These are phyloP conservation scores for Saururus chinensis DNA, from an alignment of 164 flowering plant genomes.

Conservation along the genomic window DNA sequence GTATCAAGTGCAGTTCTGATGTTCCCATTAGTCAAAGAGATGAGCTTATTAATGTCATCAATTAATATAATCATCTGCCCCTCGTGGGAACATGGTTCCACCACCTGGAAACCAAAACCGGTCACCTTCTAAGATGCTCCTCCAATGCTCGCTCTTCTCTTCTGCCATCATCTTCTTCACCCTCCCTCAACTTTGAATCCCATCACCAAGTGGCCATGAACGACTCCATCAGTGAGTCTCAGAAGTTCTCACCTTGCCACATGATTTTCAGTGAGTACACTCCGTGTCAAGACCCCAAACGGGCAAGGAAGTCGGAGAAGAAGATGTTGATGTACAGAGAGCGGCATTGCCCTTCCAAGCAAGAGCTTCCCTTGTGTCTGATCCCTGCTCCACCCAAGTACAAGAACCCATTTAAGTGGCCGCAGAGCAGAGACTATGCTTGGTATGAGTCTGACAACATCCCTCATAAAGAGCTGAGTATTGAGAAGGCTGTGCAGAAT, in stretches of 20 bases:
- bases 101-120: constrained; percentile 91
- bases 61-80: constrained; percentile 96
- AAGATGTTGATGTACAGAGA: constrained; percentile 75
- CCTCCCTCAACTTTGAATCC: constrained; percentile 62
- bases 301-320: constrained; percentile 60
- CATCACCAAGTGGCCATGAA: constrained; percentile 55
- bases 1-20: constrained; percentile 94
- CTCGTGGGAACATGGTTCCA: constrained; percentile 94
- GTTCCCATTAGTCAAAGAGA: constrained; percentile 60
- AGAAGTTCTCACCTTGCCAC: constrained; percentile 43
- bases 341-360: constrained; percentile 76
- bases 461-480: constrained; percentile 90
- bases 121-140: constrained; percentile 64
- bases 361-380: constrained; percentile 57
- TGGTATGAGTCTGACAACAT: constrained; percentile 94
- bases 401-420: constrained; percentile 93
- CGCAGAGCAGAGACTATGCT: constrained; percentile 87
- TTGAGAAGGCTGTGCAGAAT: constrained; percentile 91
- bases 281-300: constrained; percentile 61
- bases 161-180: no score
- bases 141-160: constrained; percentile 3
- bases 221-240: constrained; percentile 8
- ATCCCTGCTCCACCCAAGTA: constrained; percentile 90
- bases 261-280: constrained; percentile 73
- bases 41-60: constrained; percentile 68